These are phyloP conservation scores for Phaeoacremonium minimum DNA, from an alignment of 2,329 filamentous ascomycete genomes.

Conservation along the genomic window DNA sequence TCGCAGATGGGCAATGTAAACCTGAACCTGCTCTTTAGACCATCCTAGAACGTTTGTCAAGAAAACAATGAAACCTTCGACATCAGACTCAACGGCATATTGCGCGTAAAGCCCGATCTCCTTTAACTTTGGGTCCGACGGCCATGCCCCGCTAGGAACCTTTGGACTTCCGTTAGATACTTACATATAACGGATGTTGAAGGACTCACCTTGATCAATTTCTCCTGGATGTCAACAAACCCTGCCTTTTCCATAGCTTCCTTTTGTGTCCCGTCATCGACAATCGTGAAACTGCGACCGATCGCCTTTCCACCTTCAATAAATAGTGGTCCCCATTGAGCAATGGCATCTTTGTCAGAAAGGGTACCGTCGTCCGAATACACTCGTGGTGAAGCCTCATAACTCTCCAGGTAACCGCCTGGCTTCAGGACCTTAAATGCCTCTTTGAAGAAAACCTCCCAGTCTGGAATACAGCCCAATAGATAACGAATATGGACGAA, in stretches of 20 bases:
- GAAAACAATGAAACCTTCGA: constrained; percentile 17
- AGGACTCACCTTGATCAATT: too few species aligned
- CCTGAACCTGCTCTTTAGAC: constrained; percentile 24
- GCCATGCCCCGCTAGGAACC: constrained; percentile 19
- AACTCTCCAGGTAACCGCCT: constrained; percentile 33
- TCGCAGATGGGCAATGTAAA: constrained; percentile 27
- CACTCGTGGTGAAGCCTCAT: constrained; percentile 11
- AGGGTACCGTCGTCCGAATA: constrained; percentile 18
- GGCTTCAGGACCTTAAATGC: constrained; percentile 45
- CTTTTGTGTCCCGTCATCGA: constrained; percentile 46
- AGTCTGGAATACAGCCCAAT: constrained; percentile 48
- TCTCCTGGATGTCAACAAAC: constrained; percentile 53
- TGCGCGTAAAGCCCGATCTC: constrained; percentile 16
- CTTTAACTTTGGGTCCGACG: constrained; percentile 17
- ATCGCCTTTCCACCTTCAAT: constrained; percentile 36
- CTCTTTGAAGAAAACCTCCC: constrained; percentile 42
- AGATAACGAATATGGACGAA: constrained; percentile 54
- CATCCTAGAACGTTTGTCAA: constrained; percentile 30
- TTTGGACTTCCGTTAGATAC: too few species aligned
- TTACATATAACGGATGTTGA: too few species aligned
- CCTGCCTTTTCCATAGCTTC: constrained; percentile 50
- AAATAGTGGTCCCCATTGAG: constrained; percentile 19
- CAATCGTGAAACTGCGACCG: constrained; percentile 40
- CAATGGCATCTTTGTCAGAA: constrained; percentile 10
- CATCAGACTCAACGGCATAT: constrained; percentile 7